These are phyloP conservation scores for Jaapia argillacea DNA, from an alignment of 768 basidiomycete genomes.

Conservation along the genomic window DNA sequence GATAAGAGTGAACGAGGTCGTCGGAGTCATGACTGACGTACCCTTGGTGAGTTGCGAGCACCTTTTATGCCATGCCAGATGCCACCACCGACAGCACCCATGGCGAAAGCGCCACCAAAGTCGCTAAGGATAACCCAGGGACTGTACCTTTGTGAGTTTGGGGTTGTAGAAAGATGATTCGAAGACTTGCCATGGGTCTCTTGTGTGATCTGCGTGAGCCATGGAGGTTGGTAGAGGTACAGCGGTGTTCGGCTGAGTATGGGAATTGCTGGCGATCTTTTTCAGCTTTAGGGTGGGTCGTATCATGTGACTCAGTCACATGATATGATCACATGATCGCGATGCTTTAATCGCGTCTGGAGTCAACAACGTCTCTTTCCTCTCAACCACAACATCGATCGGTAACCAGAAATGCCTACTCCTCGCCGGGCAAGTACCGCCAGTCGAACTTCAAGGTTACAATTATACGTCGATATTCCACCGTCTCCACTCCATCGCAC, in stretches of 20 bases:
- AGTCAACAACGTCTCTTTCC: slow-evolving; percentile 14
- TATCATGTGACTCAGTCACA: slow-evolving; percentile 7
- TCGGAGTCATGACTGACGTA: slow-evolving; percentile 25
- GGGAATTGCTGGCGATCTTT: background rate
- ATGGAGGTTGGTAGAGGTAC: slow-evolving; percentile 31
- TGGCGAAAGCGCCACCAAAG: slow-evolving; percentile 94
- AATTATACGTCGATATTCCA: slow-evolving; percentile 54
- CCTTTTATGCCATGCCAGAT: slow-evolving; percentile 99
- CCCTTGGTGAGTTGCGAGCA: slow-evolving; percentile 90
- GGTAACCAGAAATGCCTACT: no score
- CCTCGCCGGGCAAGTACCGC: no score
- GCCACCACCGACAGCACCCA: slow-evolving; percentile 96
- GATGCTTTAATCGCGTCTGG: slow-evolving; percentile 13
- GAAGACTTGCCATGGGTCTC: slow-evolving; percentile 74
- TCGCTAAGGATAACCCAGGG: slow-evolving; percentile 99
- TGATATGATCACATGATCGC: slow-evolving; percentile 18
- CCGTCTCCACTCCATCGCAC: slow-evolving; percentile 27
- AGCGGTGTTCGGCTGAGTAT: slow-evolving; percentile 6
- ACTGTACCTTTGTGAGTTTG: slow-evolving; percentile 30
- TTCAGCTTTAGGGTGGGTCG: slow-evolving; percentile 20
- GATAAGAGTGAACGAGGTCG: background rate
- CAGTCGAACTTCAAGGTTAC: no score
- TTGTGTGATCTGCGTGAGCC: slow-evolving; percentile 87
- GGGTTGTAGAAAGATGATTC: background rate
- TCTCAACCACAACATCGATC: slow-evolving; percentile 11